Base-by-base conservation (phyloP, 2,329 filamentous ascomycete genomes). In the Xenosphaeropsis pyriputrescens region DNA sequence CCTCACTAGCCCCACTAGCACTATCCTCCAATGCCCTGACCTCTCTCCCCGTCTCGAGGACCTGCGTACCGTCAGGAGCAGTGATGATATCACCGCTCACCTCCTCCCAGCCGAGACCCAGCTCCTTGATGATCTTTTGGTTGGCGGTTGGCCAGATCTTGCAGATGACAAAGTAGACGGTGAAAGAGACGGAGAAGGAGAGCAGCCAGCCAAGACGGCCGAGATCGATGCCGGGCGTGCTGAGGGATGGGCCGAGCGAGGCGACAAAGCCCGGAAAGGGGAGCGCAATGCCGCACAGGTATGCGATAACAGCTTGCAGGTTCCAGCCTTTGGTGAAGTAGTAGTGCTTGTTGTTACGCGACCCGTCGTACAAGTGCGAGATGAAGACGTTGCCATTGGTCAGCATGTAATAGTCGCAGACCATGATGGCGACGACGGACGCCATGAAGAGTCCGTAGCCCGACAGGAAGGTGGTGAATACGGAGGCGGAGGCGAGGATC, bases 381-480 rank as follows among this genome's bases (percentile, higher is more conserved):
- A 56, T 40, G 37, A 56, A 56, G 6, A 59, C 48, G 38, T 58
- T 60, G 38, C 44, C 56, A 39, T 44, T 55, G 14, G 50, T 64
- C 46, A 45, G 51, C 38, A 43, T 50, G 52, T 42, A 64, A 55
- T 56, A 50, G 37, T 51, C 50, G 35, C 44, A 49, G 19, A 51
- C 31, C 44, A 50, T 49, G 19, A 52, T 47, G 13, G 47, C 49
- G 29, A 49, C 48, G 13, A 52, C 45, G 30, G 71, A 70, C 0
- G 69, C 72, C 12, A 77, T 58, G 52, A 78, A 77, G 14, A 77
- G 60, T 1, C 68, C 68, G 51, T 78, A 75, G 1, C 75, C 76
- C 32, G 67, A 63, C 63, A 84, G 75, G 55, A 82, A 82, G 34
- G 68, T 68, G 6, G 77, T 57, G 42, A 79, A 72, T 2, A 65